phyloP scores from a whole-genome alignment of 2,329 filamentous ascomycete genomes.

The Cladorrhinum sp. region DNA sequence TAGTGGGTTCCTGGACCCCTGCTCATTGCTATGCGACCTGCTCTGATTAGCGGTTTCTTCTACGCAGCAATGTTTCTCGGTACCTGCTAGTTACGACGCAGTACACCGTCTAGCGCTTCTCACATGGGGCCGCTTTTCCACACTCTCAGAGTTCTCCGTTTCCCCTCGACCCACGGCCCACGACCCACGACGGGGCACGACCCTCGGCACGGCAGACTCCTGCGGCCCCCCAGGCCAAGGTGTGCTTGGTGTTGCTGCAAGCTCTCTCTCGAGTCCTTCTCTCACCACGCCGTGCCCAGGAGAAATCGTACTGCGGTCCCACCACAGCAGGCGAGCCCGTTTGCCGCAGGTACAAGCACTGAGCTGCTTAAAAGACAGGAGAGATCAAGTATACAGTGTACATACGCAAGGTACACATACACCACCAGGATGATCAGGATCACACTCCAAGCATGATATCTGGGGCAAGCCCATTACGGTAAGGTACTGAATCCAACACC shows the following conservation, averaged over 20 bases:
- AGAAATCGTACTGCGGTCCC: neutral
- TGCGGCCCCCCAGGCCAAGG: neutral
- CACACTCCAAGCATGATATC: too few species aligned
- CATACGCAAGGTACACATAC: neutral
- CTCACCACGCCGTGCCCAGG: neutral
- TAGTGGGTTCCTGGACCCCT: neutral
- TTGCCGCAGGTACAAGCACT: too few species aligned
- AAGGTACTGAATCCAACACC: neutral
- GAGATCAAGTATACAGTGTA: too few species aligned
- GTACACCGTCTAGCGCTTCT: neutral
- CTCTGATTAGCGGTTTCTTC: too few species aligned
- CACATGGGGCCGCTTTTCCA: constrained; percentile 21
- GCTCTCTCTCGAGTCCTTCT: neutral
- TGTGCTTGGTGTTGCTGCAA: too few species aligned
- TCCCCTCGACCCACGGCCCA: neutral
- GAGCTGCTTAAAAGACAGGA: neutral
- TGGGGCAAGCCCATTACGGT: too few species aligned
- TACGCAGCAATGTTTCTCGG: neutral
- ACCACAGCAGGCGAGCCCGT: too few species aligned
- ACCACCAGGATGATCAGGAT: too few species aligned
- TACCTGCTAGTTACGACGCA: neutral
- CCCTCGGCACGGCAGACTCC: constrained; percentile 1
- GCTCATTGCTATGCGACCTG: too few species aligned
- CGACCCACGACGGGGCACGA: neutral
- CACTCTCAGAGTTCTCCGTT: constrained; percentile 17